Base-by-base conservation (phyloP, 2,329 filamentous ascomycete species). In the Alternaria burnsii region DNA sequence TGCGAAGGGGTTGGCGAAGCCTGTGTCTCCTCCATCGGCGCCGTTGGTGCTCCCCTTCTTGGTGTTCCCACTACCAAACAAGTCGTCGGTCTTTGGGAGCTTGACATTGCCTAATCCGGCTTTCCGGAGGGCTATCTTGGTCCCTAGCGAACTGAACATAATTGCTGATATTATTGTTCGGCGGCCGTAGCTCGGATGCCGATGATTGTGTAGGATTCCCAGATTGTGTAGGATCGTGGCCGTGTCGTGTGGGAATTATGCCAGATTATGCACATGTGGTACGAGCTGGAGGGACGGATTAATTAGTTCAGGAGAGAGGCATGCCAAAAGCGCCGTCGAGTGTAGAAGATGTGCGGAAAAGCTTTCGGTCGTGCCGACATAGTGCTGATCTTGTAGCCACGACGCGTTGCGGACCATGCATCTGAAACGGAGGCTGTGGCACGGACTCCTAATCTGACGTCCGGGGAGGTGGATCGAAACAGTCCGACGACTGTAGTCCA, bases 111-210 rank as follows among this genome's bases (percentile, higher is more conserved):
- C 81, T 55, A 88, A 74, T 71, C 86, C 86, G 52, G 82, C 82
- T 71, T 86, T 87, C 65, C 82, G 85, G 67, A 88, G 80, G 62
- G 86, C 86, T 65, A 88, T 77, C 75, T 88, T 88, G 46, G 86
- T 85, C 16, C 83, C 82, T 58, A 88, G 76, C 65, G 80, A 84
- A 68, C 83, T 82, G 71, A 88, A 82, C 86, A 88, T 88, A 55
- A 42, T 55, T 38, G 40, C 52, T 48, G 51, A n/a, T 41, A 4
- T 22, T 41, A 4, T 22, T 47, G 20, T 38, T 16, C 46, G 32
- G 46, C 46, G 32, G 46, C 34, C 32, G 46, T 50, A 38, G 24
- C 24, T 52, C 26, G 53, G n/a, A 47, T 41, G 34, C 30, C 12
- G 30, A 38, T 36, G 30, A 24, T 26, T 18, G 46, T 50, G 46